Base-by-base conservation (phyloP, 345 rosid species). In the Streptanthus diversifolius region DNA sequence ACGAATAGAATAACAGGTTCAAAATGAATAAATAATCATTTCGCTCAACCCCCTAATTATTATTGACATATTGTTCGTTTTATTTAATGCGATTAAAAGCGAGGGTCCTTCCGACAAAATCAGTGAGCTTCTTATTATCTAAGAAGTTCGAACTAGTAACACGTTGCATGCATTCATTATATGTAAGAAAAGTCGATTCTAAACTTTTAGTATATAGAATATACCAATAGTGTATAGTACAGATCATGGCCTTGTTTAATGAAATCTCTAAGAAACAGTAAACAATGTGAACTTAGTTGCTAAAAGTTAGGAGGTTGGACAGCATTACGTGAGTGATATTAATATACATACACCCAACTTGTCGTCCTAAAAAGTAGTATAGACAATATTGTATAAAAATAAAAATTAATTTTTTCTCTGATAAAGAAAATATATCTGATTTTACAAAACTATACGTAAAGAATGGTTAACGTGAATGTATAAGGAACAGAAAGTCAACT, bases 41-140 rank as follows among this genome's bases (percentile, higher is more conserved):
- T 29, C 29, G 13, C 44, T 43, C 4, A 13, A 8, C 35, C 55
- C 21, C 25, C 19, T 63, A 40, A 19, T 63, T 32, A 19, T 63
- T 32, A 54, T 35, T 54, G 70, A 63, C 55, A 30, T 51, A 7
- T 8, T n/a, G 33, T 53, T 63, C 37, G 37, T 54, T 43, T 64
- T 41, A 64, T 43, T 72, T 55, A 73, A 63, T 63, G 48, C 59
- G 12, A 47, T 12, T 36, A 29, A 17, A 48, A 37, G 45, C 17
- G 35, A 55, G 53, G 9, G 63, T 29, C 37, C n/a, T 37, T 43
- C 63, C 15, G 18, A 51, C 76, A n/a, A 61, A 61, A 62, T 22
- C 62, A 71, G 35, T 14, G 33, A 37, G 44, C 43, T 27, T 5
- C 11, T n/a, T n/a, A n/a, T 49, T 15, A 5, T 17, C 39, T 6